These are phyloP conservation scores for Suillus subluteus DNA, from an alignment of 768 basidiomycete genomes.

Conservation along the genomic window DNA sequence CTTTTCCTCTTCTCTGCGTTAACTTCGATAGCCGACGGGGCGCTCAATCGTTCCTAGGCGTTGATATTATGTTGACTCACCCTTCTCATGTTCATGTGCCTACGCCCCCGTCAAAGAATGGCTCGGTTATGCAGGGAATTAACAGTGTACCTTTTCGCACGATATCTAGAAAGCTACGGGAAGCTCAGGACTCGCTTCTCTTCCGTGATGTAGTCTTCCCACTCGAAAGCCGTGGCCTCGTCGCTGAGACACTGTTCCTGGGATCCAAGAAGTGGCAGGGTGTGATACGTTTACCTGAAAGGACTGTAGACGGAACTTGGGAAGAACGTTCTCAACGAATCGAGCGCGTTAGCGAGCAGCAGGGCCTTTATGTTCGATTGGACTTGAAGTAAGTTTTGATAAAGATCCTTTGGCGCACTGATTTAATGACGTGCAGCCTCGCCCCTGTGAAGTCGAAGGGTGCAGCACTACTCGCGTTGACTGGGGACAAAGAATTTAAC, in stretches of 20 bases:
- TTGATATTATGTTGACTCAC: slow-evolving; percentile 49
- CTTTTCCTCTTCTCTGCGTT: not conserved
- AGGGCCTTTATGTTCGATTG: slow-evolving; percentile 45
- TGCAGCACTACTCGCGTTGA: slow-evolving; percentile 55
- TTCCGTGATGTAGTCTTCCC: slow-evolving; percentile 44
- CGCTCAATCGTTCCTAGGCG: slow-evolving; percentile 34
- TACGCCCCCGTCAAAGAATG: slow-evolving; percentile 24
- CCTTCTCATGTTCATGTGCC: slow-evolving; percentile 49
- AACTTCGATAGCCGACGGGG: slow-evolving; percentile 44
- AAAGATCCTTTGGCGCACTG: not conserved
- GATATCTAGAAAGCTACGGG: slow-evolving; percentile 2
- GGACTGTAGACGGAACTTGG: slow-evolving; percentile 28
- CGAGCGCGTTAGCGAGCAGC: slow-evolving; percentile 22
- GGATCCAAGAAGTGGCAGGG: slow-evolving; percentile 53
- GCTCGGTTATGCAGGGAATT: not conserved
- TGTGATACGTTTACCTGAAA: slow-evolving; percentile 50
- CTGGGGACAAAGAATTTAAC: slow-evolving; percentile 58
- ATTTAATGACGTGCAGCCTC: slow-evolving; percentile 32
- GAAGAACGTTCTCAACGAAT: slow-evolving; percentile 30
- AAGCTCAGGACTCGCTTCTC: slow-evolving; percentile 27
- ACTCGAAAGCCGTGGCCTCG: slow-evolving; percentile 48
- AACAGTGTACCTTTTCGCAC: not conserved
- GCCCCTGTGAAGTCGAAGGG: slow-evolving; percentile 53
- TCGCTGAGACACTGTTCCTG: slow-evolving; percentile 39
- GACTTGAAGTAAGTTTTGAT: slow-evolving; percentile 33